phyloP scores from a whole-genome alignment of 192 early-diverging fungal genomes.

The Coemansia sp. region DNA sequence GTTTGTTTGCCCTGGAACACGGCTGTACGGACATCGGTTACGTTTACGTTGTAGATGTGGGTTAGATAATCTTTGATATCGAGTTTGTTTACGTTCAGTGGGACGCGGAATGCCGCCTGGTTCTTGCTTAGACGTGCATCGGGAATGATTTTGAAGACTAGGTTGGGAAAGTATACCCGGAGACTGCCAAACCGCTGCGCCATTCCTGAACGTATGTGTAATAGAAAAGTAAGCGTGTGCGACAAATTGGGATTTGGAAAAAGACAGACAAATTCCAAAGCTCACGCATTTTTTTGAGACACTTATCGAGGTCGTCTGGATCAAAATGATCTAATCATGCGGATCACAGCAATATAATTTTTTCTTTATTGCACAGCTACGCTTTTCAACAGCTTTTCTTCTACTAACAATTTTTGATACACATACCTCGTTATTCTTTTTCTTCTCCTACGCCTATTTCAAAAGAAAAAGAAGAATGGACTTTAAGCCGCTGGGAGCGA shows the following conservation, averaged over 20 bases:
- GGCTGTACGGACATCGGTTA: constrained; percentile 89
- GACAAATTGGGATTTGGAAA: background rate
- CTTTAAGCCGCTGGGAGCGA: constrained; percentile 63
- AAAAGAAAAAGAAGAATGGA: constrained; percentile 35
- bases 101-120: constrained; percentile 91
- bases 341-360: constrained; percentile 1
- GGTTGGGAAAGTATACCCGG: constrained; percentile 86
- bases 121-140: constrained; percentile 73
- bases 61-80: constrained; percentile 87
- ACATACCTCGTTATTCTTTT: constrained; percentile 2
- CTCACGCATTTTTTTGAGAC: background rate
- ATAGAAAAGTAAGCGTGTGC: background rate
- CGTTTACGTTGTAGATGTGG: constrained; percentile 80
- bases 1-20: constrained; percentile 73
- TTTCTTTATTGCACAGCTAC: constrained; percentile 5
- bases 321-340: background rate
- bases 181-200: constrained; percentile 55
- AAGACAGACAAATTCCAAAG: background rate
- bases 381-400: background rate
- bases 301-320: background rate
- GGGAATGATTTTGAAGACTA: constrained; percentile 82
- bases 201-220: constrained; percentile 17
- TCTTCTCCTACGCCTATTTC: background rate
- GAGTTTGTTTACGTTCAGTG: constrained; percentile 89
- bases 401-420: background rate